phyloP scores from a whole-genome alignment of 257 asterid genomes.

The Solanum arcanum region DNA sequence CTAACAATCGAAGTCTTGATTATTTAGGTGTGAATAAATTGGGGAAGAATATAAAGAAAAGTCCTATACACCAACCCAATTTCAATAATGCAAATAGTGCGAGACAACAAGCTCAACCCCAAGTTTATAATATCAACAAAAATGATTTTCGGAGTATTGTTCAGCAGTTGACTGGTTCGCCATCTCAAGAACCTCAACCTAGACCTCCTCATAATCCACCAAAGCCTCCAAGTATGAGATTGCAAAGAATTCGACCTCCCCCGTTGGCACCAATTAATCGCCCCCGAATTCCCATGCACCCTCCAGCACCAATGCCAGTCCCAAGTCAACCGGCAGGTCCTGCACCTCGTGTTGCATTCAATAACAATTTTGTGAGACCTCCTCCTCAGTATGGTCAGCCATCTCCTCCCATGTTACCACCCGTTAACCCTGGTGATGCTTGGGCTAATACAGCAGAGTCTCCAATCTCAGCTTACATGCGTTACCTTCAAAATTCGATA shows the following conservation, averaged over 20 bases:
- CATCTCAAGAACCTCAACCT: constrained; percentile 41
- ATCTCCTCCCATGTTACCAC: constrained; percentile 32
- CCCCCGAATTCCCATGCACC: constrained; percentile 48
- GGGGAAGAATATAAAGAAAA: constrained; percentile 78
- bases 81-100: constrained; percentile 13
- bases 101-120: constrained; percentile 84
- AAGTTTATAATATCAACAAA: constrained; percentile 81
- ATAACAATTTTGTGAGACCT: constrained; percentile 37
- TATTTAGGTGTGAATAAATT: constrained; percentile 71
- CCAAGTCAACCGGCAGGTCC: constrained; percentile 23
- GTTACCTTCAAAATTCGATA: constrained; percentile 72
- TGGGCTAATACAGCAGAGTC: constrained; percentile 77
- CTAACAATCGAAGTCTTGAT: constrained; percentile 42
- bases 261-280: constrained; percentile 65
- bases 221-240: constrained; percentile 56
- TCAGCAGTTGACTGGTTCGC: constrained; percentile 87
- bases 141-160: constrained; percentile 79
- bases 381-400: constrained; percentile 58
- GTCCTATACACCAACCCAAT: constrained; percentile 80
- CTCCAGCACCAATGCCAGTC: constrained; percentile 22
- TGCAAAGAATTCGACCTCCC: constrained; percentile 79
- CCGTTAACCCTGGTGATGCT: constrained; percentile 46
- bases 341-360: constrained; percentile 24
- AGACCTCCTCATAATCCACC: constrained; percentile 63
- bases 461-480: constrained; percentile 79